These are phyloP conservation scores for Gomphus sp. DNA, from an alignment of 1,284 basidiomycete species.

Conservation along the genomic window DNA sequence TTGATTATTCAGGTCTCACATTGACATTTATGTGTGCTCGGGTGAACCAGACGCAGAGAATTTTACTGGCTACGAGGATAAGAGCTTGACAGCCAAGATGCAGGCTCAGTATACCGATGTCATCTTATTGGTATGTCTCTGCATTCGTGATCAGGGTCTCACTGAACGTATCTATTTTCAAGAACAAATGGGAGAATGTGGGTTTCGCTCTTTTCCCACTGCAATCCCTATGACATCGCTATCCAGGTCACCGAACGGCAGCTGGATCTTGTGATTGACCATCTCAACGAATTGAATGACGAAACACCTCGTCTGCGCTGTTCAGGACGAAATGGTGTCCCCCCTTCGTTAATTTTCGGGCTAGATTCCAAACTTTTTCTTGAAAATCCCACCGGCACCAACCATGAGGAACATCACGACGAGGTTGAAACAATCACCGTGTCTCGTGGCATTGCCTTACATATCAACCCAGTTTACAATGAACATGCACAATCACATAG, in stretches of 20 bases:
- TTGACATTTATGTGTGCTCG: neutral
- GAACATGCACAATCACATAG: conserved; percentile 19
- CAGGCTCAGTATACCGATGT: conserved; percentile 91
- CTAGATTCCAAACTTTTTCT: conserved; percentile 71
- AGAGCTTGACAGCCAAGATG: conserved; percentile 80
- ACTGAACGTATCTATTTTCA: neutral
- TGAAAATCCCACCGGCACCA: conserved; percentile 19
- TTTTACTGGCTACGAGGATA: conserved; percentile 85
- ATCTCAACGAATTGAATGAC: conserved; percentile 84
- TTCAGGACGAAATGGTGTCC: conserved; percentile 53
- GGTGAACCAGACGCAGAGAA: conserved; percentile 63
- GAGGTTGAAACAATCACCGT: conserved; percentile 78
- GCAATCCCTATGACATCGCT: neutral
- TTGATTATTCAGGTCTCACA: neutral
- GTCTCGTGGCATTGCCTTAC: conserved; percentile 29
- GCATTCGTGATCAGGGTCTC: neutral
- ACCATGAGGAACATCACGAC: conserved; percentile 46
- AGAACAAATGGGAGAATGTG: conserved; percentile 79
- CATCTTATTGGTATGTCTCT: conserved; percentile 60
- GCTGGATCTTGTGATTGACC: conserved; percentile 75
- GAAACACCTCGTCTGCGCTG: conserved; percentile 75
- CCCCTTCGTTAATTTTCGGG: conserved; percentile 74
- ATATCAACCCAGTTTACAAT: conserved; percentile 17
- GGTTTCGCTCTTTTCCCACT: neutral
- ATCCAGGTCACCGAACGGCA: conserved; percentile 53